These are phyloP conservation scores for Cladosporium halotolerans DNA, from an alignment of 2,329 filamentous ascomycete genomes.

Conservation along the genomic window DNA sequence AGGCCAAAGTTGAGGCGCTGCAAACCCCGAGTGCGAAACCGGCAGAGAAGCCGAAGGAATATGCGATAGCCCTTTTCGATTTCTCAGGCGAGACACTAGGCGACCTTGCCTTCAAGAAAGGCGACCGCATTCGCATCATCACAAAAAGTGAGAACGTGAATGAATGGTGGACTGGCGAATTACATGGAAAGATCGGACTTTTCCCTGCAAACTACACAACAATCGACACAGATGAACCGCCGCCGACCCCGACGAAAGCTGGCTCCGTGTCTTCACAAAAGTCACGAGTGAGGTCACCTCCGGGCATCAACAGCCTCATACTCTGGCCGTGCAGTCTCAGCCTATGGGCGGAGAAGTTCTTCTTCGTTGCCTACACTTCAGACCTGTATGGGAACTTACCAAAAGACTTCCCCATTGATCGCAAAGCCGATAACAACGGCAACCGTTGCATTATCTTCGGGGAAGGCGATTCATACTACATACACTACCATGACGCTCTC, in stretches of 20 bases:
- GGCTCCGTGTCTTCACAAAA: background rate
- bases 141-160: slow-evolving; percentile 73
- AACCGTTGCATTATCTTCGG: slow-evolving; percentile 2
- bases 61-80: slow-evolving; percentile 62
- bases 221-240: slow-evolving; percentile 39
- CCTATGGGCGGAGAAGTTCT: slow-evolving; percentile 1
- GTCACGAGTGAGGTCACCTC: background rate
- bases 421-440: slow-evolving; percentile 1
- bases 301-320: background rate
- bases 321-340: slow-evolving; percentile 1
- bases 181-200: background rate
- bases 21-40: background rate
- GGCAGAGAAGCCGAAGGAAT: slow-evolving; percentile 30
- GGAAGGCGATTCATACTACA: slow-evolving; percentile 1
- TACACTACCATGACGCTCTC: slow-evolving; percentile 7
- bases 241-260: background rate
- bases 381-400: background rate
- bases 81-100: slow-evolving; percentile 64
- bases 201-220: slow-evolving; percentile 7
- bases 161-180: slow-evolving; percentile 46
- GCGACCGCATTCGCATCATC: slow-evolving; percentile 68
- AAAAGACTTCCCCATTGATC: background rate
- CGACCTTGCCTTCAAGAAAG: slow-evolving; percentile 68
- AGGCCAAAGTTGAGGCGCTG: slow-evolving; percentile 2
- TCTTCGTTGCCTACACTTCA: background rate